phyloP scores from a whole-genome alignment of 176 grass and related monocot species.

The sorghum (Sorghum bicolor) region DNA sequence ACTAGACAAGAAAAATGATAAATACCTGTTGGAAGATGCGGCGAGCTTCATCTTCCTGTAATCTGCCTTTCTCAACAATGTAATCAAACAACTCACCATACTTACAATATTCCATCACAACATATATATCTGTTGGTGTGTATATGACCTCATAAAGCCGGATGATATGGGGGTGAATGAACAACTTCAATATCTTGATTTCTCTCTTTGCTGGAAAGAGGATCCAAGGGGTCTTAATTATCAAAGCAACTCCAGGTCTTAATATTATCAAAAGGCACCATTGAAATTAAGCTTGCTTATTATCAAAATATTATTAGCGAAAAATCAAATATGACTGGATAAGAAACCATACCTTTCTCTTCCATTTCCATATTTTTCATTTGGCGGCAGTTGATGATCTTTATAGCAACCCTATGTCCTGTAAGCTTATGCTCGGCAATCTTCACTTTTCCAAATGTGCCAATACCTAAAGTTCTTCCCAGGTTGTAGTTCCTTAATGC shows the following conservation, averaged over 20 bases:
- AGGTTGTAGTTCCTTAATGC: constrained; percentile 75
- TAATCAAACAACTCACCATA: constrained; percentile 87
- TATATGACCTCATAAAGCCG: constrained; percentile 96
- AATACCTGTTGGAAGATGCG: constrained; percentile 87
- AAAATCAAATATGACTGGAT: not conserved
- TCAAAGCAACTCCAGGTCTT: not conserved
- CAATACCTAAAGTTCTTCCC: constrained; percentile 88
- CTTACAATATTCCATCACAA: constrained; percentile 95
- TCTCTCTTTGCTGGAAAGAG: constrained; percentile 76
- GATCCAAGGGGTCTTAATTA: constrained; percentile 17
- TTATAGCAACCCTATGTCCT: constrained; percentile 83
- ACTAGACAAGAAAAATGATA: not conserved
- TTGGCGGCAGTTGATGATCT: constrained; percentile 75
- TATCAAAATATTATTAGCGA: not conserved
- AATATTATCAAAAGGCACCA: constrained; percentile 5
- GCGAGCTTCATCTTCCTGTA: constrained; percentile 88
- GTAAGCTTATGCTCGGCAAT: constrained; percentile 89
- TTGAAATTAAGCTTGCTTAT: constrained; percentile 13
- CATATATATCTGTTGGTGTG: constrained; percentile 76
- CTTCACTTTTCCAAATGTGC: constrained; percentile 92
- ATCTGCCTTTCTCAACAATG: constrained; percentile 85
- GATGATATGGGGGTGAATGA: constrained; percentile 96
- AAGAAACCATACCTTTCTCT: constrained; percentile 66
- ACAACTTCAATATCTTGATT: constrained; percentile 88
- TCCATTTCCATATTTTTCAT: constrained; percentile 91